Evolutionary conservation across 78 protist species (phyloP), one percentile per base, ranked within the genome.

Genomic region (Thecamonas trahens): DNA sequence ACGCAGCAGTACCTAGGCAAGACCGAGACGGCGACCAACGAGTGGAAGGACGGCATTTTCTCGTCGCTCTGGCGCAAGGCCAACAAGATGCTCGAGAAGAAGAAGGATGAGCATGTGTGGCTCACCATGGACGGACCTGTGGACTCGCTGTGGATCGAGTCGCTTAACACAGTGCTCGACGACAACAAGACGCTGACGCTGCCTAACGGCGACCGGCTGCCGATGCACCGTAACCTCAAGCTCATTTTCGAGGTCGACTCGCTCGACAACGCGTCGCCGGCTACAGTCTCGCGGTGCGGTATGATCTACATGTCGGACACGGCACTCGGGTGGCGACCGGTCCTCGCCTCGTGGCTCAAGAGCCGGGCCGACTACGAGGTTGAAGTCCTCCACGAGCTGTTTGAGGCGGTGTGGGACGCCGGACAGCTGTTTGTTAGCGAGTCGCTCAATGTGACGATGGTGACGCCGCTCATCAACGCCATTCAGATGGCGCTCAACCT

Each of bases 211-310:
- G 96, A 92, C 53, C 79, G 96, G 22, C 83, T 88, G 42, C 82
- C 86, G 29, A 92, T 92, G 94, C 35, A 82, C 8, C 66, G 76
- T 28, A 20, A 63, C 39, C 32, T 81, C 77, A 75, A 78, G 74
- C 64, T 82, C 37, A 38, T 80, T 60, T 89, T 93, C 67, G 97
- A 93, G 75, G 80, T 82, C 18, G 85, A 76, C 37, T 67, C 82
- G 70, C 79, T 93, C 26, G 82, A 58, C 57, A 85, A 85, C 66
- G 97, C 97, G 3, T 89, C 97, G 40, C 97, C 97, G 0, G 97
- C 97, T 22, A 93, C 97, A 6, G 94, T 93, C 34, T 93, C 97
- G 15, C 86, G 97, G 24, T 72, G 77, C 22, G 95, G 94, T 14
- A 82, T 88, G 70, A 64, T 93, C 52, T 93, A 70, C 84, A 44